Percentiles rank a stretch among this genome's conserved stretches.
phyloP scores from a whole-genome alignment of 768 basidiomycete genomes.

The Coprinopsis cinerea region DNA sequence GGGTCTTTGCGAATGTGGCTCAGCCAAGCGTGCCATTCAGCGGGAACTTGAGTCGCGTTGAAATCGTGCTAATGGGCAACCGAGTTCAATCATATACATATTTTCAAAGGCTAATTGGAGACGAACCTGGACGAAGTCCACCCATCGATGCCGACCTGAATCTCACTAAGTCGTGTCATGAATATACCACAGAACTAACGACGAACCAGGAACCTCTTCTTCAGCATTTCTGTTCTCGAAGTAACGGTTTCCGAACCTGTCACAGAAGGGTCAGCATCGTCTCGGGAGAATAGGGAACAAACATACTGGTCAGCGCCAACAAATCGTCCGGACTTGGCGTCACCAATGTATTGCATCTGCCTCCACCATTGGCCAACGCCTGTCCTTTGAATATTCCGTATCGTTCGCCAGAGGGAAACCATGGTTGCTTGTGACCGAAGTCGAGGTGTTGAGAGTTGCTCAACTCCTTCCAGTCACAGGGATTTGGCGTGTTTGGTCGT shows the following conservation, averaged over 20 bases:
- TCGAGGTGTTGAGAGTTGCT: background rate
- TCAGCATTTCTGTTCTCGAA: slow-evolving; percentile 86
- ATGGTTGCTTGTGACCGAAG: slow-evolving; percentile 27
- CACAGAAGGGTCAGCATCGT: slow-evolving; percentile 5
- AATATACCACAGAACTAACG: background rate
- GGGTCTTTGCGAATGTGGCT: slow-evolving; percentile 82
- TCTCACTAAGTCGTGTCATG: slow-evolving; percentile 6
- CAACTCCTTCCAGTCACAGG: background rate
- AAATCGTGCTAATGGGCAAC: slow-evolving; percentile 55
- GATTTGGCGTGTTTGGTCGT: background rate
- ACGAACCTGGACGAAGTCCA: slow-evolving; percentile 82
- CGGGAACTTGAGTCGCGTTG: slow-evolving; percentile 90
- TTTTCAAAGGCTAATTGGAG: background rate
- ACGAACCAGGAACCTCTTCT: slow-evolving; percentile 83
- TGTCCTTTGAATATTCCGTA: slow-evolving; percentile 69
- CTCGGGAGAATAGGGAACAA: slow-evolving; percentile 3
- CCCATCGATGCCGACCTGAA: slow-evolving; percentile 91
- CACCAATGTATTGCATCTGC: slow-evolving; percentile 89
- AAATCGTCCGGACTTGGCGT: slow-evolving; percentile 79
- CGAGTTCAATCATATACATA: slow-evolving; percentile 1
- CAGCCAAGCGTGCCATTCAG: slow-evolving; percentile 98
- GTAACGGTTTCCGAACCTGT: slow-evolving; percentile 89
- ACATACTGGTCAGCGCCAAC: slow-evolving; percentile 83
- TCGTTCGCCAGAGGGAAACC: slow-evolving; percentile 70
- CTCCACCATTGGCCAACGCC: slow-evolving; percentile 87